These are phyloP conservation scores for Gleditsia sinensis DNA, from an alignment of 306 rosid species.

Conservation along the genomic window DNA sequence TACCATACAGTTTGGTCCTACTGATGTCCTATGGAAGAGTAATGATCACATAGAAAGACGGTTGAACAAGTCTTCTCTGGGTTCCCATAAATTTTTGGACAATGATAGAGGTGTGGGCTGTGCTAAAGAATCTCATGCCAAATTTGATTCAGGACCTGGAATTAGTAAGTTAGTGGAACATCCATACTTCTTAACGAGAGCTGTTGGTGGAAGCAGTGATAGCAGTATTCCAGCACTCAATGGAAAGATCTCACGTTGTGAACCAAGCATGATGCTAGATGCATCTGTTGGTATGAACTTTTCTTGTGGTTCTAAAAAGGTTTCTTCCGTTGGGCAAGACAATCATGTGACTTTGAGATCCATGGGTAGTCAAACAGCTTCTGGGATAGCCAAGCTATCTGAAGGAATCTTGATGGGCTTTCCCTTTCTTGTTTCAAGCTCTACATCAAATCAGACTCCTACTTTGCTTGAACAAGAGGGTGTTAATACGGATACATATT, in stretches of 20 bases:
- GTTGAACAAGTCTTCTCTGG: conserved; percentile 26
- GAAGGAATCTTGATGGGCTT: conserved; percentile 41
- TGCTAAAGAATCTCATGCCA: conserved; percentile 29
- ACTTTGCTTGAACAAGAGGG: conserved; percentile 35
- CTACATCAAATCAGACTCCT: conserved; percentile 39
- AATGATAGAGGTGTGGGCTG: conserved; percentile 41
- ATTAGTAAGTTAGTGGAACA: conserved; percentile 32
- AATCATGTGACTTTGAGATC: conserved; percentile 33
- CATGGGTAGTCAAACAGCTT: conserved; percentile 17
- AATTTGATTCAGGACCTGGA: conserved; percentile 41
- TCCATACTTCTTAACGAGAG: conserved; percentile 31
- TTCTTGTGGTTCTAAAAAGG: conserved; percentile 31
- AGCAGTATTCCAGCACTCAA: conserved; percentile 29
- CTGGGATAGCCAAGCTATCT: conserved; percentile 36
- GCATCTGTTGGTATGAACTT: conserved; percentile 29
- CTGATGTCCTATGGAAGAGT: conserved; percentile 30
- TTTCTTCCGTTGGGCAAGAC: conserved; percentile 39
- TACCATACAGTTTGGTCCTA: conserved; percentile 34
- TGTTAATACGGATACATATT: conserved; percentile 35
- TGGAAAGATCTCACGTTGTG: conserved; percentile 37
- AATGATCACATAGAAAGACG: conserved; percentile 43
- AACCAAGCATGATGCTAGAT: conserved; percentile 34
- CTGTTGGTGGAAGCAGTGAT: conserved; percentile 35
- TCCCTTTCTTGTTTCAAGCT: conserved; percentile 45
- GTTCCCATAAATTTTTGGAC: conserved; percentile 35